Base-by-base conservation (phyloP, 2,329 filamentous ascomycete genomes). In the Aspergillus clavatus region DNA sequence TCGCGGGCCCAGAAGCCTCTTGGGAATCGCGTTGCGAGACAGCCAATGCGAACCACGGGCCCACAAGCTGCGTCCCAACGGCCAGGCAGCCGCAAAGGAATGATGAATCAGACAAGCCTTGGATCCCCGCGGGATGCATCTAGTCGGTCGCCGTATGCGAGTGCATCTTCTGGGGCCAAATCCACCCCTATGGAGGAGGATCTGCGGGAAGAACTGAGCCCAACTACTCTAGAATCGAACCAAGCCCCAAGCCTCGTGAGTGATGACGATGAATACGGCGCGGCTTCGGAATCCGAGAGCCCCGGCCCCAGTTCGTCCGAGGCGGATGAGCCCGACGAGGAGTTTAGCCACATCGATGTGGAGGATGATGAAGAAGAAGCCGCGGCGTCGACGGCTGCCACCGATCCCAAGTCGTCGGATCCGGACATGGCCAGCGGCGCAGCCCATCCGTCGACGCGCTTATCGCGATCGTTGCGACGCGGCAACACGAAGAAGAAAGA, bases 231-330 rank as follows among this genome's bases (percentile, higher is more conserved):
- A 36, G 75, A 83, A 40, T 86, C 84, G 63, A 88, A 88, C 65
- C 86, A 87, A 54, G 85, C 86, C 7, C 86, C 86, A 18, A 89
- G 84, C 56, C 75, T 90, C 39, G 85, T 89, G 60, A 88, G 85
- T 67, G 86, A 90, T 66, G 85, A 89, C 60, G 84, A 85, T 56
- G 86, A 89, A 61, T 87, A 86, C 58, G 85, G 86, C 54, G 83
- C 61, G 11, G 68, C 84, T 44, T 87, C 83, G 1, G 81, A 85
- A 37, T 84, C 80, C 1, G 73, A 75, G 35, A 83, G 81, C 4
- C 81, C 81, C 21, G 66, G 62, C 11, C 65, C 71, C 1, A 66
- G 64, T 38, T 72, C 72, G 4, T 74, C 70, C 3, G 69, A 71
- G 28, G 67, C 67, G 12, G 70, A 79, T 28, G 82, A 82, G 21